Percentiles rank a stretch among this genome's conserved stretches.
Conservation (phyloP, 305 asterid species). For the Solanum hybrid region DNA sequence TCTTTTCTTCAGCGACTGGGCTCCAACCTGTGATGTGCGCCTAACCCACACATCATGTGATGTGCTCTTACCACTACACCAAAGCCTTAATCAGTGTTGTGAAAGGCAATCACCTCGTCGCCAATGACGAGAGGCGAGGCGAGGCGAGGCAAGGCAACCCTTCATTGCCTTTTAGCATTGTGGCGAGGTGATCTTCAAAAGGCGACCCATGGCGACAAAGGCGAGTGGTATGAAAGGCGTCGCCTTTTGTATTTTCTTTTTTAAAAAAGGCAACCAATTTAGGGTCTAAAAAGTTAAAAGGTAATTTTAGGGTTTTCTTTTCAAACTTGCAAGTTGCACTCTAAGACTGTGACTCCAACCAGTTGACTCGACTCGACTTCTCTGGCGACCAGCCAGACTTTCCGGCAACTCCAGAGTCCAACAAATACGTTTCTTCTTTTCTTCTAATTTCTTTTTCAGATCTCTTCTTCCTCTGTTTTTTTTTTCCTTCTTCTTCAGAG, state of each 20-base stretch:
- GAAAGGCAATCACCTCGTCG: not conserved
- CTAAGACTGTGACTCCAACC: not conserved
- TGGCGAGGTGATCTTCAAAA: not conserved
- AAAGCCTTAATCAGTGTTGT: not conserved
- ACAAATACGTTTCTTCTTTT: not conserved
- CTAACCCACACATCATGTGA: not conserved
- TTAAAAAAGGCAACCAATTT: not conserved
- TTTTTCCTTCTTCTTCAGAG: not conserved
- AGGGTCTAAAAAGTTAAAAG: not conserved
- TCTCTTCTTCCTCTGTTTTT: not conserved
- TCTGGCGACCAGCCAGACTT: not conserved
- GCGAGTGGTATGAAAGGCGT: not conserved
- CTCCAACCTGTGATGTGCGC: not conserved
- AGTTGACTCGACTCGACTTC: not conserved
- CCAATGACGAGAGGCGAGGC: not conserved
- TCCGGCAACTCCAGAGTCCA: not conserved
- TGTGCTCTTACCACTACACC: not conserved
- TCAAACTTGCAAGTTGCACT: not conserved
- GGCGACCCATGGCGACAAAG: not conserved
- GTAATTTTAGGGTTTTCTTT: not conserved
- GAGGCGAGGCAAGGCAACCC: not conserved
- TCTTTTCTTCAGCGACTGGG: not conserved
- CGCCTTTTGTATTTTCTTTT: not conserved
- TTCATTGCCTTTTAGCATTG: not conserved
- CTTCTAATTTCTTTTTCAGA: not conserved